Percentiles rank a stretch among this genome's conserved stretches.
phyloP scores from a whole-genome alignment of 495 filamentous ascomycete genomes.

The Aspergillus indologenus region DNA sequence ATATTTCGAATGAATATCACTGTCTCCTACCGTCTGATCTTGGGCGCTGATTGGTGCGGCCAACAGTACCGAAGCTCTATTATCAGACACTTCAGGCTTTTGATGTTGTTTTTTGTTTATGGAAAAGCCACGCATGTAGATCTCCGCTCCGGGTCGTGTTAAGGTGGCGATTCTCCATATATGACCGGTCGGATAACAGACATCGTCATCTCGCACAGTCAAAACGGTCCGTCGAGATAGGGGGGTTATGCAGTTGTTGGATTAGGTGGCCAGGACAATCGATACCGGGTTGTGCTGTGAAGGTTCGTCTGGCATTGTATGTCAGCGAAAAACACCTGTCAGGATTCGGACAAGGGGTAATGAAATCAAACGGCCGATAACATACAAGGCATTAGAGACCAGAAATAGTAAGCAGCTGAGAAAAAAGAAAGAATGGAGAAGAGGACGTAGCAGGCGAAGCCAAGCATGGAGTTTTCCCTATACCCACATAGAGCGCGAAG shows the following conservation, averaged over 20 bases:
- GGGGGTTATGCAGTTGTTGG: not conserved
- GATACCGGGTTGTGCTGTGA: not conserved
- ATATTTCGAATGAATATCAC: not conserved
- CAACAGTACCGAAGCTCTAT: not conserved
- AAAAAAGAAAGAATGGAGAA: constrained; percentile 15
- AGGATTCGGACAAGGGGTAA: not conserved
- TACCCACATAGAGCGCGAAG: not conserved
- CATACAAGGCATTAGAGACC: constrained; percentile 16
- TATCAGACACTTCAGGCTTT: not conserved
- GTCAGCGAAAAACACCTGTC: not conserved
- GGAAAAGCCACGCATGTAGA: not conserved
- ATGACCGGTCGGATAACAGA: not conserved
- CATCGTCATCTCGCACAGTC: not conserved
- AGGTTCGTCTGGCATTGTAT: not conserved
- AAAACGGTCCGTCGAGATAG: not conserved
- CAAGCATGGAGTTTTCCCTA: not conserved
- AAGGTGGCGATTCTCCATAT: not conserved
- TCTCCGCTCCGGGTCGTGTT: not conserved
- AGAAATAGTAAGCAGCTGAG: constrained; percentile 18
- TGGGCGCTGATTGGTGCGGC: not conserved
- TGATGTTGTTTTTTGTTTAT: not conserved
- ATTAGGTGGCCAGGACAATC: not conserved
- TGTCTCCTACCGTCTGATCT: not conserved
- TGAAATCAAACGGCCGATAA: not conserved
- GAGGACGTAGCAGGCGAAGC: not conserved